These are phyloP conservation scores for Populus nigra DNA, from an alignment of 345 rosid species.

Conservation along the genomic window DNA sequence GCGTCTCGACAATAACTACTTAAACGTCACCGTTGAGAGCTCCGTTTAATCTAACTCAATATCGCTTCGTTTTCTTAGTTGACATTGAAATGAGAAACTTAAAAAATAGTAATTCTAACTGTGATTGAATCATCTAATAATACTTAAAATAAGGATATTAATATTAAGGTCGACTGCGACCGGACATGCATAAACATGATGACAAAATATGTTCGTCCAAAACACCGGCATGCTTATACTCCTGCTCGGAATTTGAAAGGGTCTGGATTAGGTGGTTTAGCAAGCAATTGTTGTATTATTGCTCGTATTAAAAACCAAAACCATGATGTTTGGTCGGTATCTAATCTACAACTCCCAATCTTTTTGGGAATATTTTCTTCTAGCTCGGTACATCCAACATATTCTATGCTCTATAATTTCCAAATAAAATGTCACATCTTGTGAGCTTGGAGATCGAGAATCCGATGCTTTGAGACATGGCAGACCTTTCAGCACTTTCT, in stretches of 20 bases:
- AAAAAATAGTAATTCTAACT: not conserved
- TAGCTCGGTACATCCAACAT: not conserved
- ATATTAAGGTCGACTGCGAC: conserved; percentile 6
- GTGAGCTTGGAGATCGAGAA: not conserved
- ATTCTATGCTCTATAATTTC: not conserved
- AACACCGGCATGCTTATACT: conserved; percentile 24
- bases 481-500: too few species aligned
- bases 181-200: conserved; percentile 8
- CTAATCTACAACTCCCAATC: conserved; percentile 29
- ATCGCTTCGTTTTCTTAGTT: not conserved
- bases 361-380: not conserved
- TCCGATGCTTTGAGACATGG: too few species aligned
- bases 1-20: conserved; percentile 19
- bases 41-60: conserved; percentile 39
- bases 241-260: not conserved
- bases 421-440: not conserved
- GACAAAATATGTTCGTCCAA: conserved; percentile 30
- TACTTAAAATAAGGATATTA: not conserved
- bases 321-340: conserved; percentile 50
- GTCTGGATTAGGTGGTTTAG: conserved; percentile 30
- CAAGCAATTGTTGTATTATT: conserved; percentile 35
- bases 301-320: conserved; percentile 25
- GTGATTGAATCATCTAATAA: not conserved
- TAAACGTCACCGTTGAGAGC: conserved; percentile 44
- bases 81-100: not conserved